phyloP scores from a whole-genome alignment of 805 yeast genomes.

The Clavispora carvajalis region DNA sequence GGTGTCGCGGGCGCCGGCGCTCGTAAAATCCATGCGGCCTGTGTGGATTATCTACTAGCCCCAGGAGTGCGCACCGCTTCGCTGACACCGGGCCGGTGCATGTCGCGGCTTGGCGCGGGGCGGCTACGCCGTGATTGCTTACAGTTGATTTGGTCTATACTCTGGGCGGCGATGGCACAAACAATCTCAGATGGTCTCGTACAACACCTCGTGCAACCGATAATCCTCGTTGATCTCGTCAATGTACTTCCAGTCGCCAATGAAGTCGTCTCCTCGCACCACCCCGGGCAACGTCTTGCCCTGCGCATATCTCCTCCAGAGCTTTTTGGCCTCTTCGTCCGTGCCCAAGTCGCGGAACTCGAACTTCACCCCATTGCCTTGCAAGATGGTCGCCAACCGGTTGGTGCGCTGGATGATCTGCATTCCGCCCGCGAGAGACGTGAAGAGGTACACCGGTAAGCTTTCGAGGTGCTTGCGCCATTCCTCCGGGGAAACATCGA shows the following conservation, averaged over 20 bases:
- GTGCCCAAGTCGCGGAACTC: constrained; percentile 78
- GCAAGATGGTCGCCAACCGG: constrained; percentile 65
- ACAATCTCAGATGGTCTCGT: constrained; percentile 47
- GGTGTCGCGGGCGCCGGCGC: neutral
- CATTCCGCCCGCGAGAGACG: constrained; percentile 86
- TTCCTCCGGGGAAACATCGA: constrained; percentile 38
- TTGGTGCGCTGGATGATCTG: constrained; percentile 75
- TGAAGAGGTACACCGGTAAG: constrained; percentile 69
- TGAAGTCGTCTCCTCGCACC: constrained; percentile 73
- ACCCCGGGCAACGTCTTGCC: constrained; percentile 82
- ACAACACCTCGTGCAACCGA: constrained; percentile 55
- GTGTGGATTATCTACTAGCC: neutral
- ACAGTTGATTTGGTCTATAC: too few species aligned
- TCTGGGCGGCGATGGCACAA: too few species aligned
- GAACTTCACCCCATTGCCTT: constrained; percentile 66
- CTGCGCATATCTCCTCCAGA: constrained; percentile 71
- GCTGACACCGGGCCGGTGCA: too few species aligned
- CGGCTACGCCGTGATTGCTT: too few species aligned
- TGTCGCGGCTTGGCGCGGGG: too few species aligned
- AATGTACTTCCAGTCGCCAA: constrained; percentile 82
- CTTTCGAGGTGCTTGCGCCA: constrained; percentile 38
- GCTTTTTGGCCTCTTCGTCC: constrained; percentile 75
- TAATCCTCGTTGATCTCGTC: constrained; percentile 84
- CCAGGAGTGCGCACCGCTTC: neutral
- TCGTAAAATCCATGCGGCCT: neutral